Base-by-base conservation (phyloP, 192 early-diverging fungal genomes). In the Coemansia sp. region DNA sequence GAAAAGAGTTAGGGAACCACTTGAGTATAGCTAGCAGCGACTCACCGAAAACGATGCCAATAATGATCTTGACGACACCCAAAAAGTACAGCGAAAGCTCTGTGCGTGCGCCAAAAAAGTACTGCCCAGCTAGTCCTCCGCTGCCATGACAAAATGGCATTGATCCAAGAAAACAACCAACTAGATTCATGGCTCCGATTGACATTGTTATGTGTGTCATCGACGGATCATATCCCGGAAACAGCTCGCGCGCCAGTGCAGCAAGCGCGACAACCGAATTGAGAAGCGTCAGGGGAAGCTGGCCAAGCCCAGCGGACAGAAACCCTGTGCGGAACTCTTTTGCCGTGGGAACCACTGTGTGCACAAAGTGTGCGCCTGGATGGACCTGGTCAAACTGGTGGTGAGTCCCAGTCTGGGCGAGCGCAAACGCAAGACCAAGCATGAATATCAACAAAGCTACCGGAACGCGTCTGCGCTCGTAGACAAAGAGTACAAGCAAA, bases 81-180 rank as follows among this genome's bases (percentile, higher is more conserved):
- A 96, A 82, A 55, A 93, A 53, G 48, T 92, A 84, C 63, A 96
- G 83, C 35, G 90, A 90, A 30, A 91, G 83, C 58, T 88, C 91
- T 1, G 91, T 85, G 51, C 95, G 86, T 18, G 95, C 92, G 53
- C 95, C 95, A 77, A 96, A 96, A 8, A 93, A 90, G 71, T 95
- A 94, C 78, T 96, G 93, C 7, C 89, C 95, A n/a, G 93, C 92
- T n/a, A 96, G 79, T 23, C 95, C 95, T 23, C 95, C 94, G 35
- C 91, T 91, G 29, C 90, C 87, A 58, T 91, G 89, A 65, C 94
- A 89, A 72, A 91, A 86, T 34, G 93, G 88, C 70, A 95, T 85
- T 25, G 92, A 84, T 8, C 91, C 88, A 80, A 94, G 83, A 72
- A 87, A 88, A 80, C 91, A 89, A 20, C 89, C 88, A 43, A 91